Base-by-base conservation (phyloP, 176 grass and related monocot species). In the Ensete glaucum region DNA sequence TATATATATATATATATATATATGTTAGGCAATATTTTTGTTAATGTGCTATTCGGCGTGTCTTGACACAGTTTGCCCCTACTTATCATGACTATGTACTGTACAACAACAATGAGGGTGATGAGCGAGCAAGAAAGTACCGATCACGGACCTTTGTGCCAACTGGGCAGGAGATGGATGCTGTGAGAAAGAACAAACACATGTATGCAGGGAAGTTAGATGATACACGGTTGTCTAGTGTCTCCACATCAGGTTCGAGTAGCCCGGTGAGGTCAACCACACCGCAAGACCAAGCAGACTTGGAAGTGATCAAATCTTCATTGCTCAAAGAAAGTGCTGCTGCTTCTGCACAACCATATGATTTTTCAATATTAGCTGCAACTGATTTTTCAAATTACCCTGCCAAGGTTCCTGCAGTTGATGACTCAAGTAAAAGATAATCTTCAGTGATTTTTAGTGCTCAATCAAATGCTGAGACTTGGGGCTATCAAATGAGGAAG, bases 71-170 rank as follows among this genome's bases (percentile, higher is more conserved):
- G 89, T 96, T 96, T 84, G 89, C 92, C 15, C 92, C 92, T 24
- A 96, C 87, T 14, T 96, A 96, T 85, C 92, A 92, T 80, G 92
- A 96, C 50, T 96, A 96, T 78, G 89, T 89, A 58, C 82, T 96
- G 23, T 96, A 96, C 78, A 96, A 84, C 76, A 89, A 89, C 50
- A 86, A 89, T 20, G 89, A 89, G 56, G 77, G 84, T 67, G 84
- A 81, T 24, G 81, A 82, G 12, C 80, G 77, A 70, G 82, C 71
- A 5, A 85, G 76, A 56, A 96, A 96, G 81, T 92, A 96, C 54
- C 79, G 85, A 63, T 86, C 92, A 16, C 76, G 85, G 62, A 89
- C 85, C 11, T 65, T 96, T 8, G 81, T 92, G 54, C 81, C 83
- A 57, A 88, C 85, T 1, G 89, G 81, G 29, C 87, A 86, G 69